phyloP scores from a whole-genome alignment of 78 protist genomes.

The Dictyostelium intermedium region DNA sequence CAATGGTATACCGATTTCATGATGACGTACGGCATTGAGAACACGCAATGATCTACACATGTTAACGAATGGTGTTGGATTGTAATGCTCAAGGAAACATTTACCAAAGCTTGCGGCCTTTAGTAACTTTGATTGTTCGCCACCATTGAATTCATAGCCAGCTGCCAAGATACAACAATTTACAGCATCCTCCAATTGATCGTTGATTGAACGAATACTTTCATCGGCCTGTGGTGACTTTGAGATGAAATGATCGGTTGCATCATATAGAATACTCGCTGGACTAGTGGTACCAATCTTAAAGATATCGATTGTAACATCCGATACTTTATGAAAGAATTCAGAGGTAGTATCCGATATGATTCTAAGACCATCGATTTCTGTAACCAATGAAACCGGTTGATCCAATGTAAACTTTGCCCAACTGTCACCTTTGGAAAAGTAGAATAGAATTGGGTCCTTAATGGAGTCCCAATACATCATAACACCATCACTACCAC shows the following conservation, averaged over 20 bases:
- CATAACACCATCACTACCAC: conserved; percentile 65
- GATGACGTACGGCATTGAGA: conserved; percentile 65
- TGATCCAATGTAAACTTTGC: background rate
- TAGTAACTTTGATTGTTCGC: conserved; percentile 76
- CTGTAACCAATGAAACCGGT: conserved; percentile 77
- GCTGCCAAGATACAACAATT: conserved; percentile 91
- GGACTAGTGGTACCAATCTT: conserved; percentile 83
- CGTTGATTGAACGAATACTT: conserved; percentile 54
- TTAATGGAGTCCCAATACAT: conserved; percentile 20
- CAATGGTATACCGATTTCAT: conserved; percentile 93
- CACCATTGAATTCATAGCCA: conserved; percentile 64
- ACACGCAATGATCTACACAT: conserved; percentile 86
- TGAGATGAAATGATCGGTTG: conserved; percentile 75
- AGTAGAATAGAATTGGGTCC: conserved; percentile 1
- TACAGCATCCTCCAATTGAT: conserved; percentile 81
- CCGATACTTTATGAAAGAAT: conserved; percentile 88
- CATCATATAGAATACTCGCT: conserved; percentile 85
- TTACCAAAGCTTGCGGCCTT: conserved; percentile 80
- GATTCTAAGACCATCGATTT: conserved; percentile 91
- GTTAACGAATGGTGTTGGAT: conserved; percentile 82
- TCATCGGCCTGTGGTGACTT: conserved; percentile 87
- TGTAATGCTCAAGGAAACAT: conserved; percentile 78
- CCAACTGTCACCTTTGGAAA: conserved; percentile 17
- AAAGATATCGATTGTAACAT: conserved; percentile 62
- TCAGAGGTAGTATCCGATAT: conserved; percentile 70